Percentiles rank a stretch among this genome's conserved stretches.
phyloP scores from a whole-genome alignment of 2,329 filamentous ascomycete species.

The Penicillium sp. region DNA sequence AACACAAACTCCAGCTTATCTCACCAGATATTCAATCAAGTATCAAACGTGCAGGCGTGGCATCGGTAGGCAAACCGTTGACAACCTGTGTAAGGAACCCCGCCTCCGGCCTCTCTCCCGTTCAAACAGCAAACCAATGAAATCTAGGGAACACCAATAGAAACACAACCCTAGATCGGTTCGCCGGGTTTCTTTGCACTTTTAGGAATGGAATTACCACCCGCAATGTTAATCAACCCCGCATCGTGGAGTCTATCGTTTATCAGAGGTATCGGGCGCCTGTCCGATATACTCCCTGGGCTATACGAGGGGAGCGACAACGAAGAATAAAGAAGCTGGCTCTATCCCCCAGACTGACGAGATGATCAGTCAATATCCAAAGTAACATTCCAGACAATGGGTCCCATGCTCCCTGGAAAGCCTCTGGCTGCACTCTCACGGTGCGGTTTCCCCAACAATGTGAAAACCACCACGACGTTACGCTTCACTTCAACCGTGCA shows the following conservation, averaged over 20 bases:
- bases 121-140: background rate
- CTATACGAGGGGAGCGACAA: background rate
- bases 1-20: background rate
- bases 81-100: conserved; percentile 1
- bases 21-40: background rate
- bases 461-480: background rate
- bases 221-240: background rate
- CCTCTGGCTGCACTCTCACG: conserved; percentile 1
- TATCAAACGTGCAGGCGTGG: background rate
- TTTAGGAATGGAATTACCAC: background rate
- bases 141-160: conserved; percentile 3
- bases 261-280: conserved; percentile 5
- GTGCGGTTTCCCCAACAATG: background rate
- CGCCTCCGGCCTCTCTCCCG: conserved; percentile 11
- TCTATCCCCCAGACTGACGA: background rate
- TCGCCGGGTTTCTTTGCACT: background rate
- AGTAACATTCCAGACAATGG: background rate
- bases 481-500: conserved; percentile 23
- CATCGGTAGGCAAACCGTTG: conserved; percentile 8
- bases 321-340: conserved; percentile 7
- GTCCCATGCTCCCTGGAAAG: conserved; percentile 2
- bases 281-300: conserved; percentile 5
- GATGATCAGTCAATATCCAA: background rate
- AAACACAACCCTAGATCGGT: background rate
- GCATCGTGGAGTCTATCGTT: background rate